Base-by-base conservation (phyloP, 768 basidiomycete genomes). In the Solioccasus polychromus region DNA sequence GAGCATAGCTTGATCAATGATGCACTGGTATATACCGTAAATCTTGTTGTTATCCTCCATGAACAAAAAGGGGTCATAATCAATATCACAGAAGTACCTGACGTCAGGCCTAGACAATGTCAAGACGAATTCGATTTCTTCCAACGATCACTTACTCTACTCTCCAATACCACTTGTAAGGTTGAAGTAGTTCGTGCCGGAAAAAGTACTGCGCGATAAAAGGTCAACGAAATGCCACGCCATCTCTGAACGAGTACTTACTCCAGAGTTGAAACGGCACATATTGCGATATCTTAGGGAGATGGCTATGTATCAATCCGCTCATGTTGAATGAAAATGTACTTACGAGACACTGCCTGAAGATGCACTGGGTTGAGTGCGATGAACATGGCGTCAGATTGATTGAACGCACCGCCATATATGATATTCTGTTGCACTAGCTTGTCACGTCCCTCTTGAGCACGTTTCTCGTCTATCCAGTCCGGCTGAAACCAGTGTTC, bases 211-310 rank as follows among this genome's bases (percentile, higher is more conserved):
- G 39, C 8, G 24, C 23, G 24, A 24, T 18, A 44, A 45, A 30
- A 44, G n/a, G 23, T 59, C 29, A 56, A 45, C 37, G 10, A 35
- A 45, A 17, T 22, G 26, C 3, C 26, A 22, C 15, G 32, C 8
- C 15, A 15, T 2, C 14, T 30, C 28, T 9, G 32, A 34, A 17
- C 31, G 28, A 24, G 8, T 22, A 61, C 76, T 48, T 52, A 82
- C 80, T 2, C 81, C 84, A 1, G 82, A 85, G 62, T 85, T 83
- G 66, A 78, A 88, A 29, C 85, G 72, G 60, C 85, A 87, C 85
- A 88, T 86, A 44, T 85, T 83, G n/a, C 83, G 74, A 53, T 88
- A 85, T 18, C 70, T 75, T 28, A 8, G 19, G 10, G 36, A n/a
- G n/a, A n/a, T n/a, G n/a, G 14, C 9, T 29, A 31, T 39, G 11